These are phyloP conservation scores for Taxawa tesnikishii DNA, from an alignment of 2,329 filamentous ascomycete genomes.

Conservation along the genomic window DNA sequence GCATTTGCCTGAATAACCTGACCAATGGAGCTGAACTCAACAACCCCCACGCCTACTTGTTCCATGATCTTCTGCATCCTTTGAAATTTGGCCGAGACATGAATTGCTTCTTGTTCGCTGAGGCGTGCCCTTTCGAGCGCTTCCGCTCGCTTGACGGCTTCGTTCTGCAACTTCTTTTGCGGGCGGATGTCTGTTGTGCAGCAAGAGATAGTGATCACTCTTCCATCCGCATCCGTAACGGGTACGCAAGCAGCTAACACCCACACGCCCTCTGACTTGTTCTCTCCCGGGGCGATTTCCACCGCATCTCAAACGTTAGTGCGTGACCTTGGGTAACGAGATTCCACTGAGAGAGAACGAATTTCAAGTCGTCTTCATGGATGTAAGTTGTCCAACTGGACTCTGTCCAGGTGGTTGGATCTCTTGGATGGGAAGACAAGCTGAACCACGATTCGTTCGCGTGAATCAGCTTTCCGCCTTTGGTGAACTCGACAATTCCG, in stretches of 20 bases:
- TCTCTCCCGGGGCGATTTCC: no score
- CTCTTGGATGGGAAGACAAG: not conserved
- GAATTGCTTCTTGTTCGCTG: constrained; percentile 18
- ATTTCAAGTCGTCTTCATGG: no score
- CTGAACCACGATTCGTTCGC: no score
- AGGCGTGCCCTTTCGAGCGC: constrained; percentile 25
- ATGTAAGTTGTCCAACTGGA: not conserved
- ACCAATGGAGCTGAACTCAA: constrained; percentile 9
- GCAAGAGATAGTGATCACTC: constrained; percentile 10
- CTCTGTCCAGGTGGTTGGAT: not conserved
- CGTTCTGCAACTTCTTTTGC: constrained; percentile 15
- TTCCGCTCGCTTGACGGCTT: constrained; percentile 26
- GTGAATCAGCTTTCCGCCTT: no score
- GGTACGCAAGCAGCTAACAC: constrained; percentile 12
- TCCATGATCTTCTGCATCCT: constrained; percentile 7
- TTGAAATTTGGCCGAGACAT: constrained; percentile 2
- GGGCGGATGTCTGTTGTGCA: constrained; percentile 13
- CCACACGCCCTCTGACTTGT: constrained; percentile 10
- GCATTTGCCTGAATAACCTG: no score
- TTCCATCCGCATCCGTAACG: constrained; percentile 9
- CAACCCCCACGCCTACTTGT: constrained; percentile 7
- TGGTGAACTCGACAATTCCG: no score
- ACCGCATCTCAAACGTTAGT: no score
- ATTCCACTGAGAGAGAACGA: no score
- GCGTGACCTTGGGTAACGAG: no score